Evolutionary conservation across 805 yeast species (phyloP), one percentile per base, ranked within the genome.

Genomic region (Kregervanrija delftensis): DNA sequence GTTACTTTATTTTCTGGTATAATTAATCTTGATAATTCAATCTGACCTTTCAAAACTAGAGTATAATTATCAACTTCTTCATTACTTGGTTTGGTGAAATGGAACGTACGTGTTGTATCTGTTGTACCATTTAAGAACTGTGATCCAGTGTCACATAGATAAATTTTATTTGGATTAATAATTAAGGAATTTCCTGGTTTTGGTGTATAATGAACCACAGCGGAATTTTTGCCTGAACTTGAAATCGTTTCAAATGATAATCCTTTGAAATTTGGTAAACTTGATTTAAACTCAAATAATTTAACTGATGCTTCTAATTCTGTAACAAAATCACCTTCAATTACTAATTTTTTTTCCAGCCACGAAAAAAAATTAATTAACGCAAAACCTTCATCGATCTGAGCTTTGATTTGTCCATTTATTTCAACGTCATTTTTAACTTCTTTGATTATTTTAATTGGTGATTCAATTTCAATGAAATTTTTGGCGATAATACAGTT

Each of bases 131-230:
- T 82, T 46, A 76, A 65, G 52, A 73, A 79, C 51, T 79, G 85
- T 11, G 79, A 69, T 8, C 85, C 84, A 2, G 81, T 72, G 57
- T 79, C 85, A 54, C 73, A 68, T 37, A 79, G 65, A 56, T 77
- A 79, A 16, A 77, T 64, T 40, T 74, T 71, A 34, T 66, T 63
- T 6, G 81, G 82, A 51, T 77, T 73, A 37, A 79, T 77, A 8
- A 71, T 61, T 6, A 75, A 54, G 47, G 74, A 69, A 10, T 61
- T 57, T 5, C 66, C 66, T 41, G 62, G 58, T 11, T 59, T 53
- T 4, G 95, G 93, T 36, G 78, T 66, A 59, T 86, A 86, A 60
- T 86, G 95, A 48, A 86, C 82, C 30, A 85, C 69, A 1, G 93
- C 86, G 8, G 87, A 86, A 59, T 84, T 85, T 11, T 87, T 69